phyloP scores from a whole-genome alignment of 2,329 filamentous ascomycete genomes.

The Cytospora chrysosperma region DNA sequence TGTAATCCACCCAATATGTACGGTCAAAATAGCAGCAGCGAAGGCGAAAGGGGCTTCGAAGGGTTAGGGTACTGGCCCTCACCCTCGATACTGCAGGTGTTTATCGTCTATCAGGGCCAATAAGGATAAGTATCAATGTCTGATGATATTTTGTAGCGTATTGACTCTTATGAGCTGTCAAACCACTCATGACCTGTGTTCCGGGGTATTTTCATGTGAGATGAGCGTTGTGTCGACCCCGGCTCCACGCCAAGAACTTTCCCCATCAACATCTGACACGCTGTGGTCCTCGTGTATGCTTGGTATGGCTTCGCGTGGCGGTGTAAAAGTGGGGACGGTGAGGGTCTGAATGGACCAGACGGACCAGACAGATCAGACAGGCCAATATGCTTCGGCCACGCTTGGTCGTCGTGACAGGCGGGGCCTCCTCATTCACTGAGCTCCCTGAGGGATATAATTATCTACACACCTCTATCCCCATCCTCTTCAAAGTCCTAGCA shows the following conservation, averaged over 20 bases:
- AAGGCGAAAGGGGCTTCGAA: background rate
- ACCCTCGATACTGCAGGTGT: background rate
- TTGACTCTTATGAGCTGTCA: too few relatives aligned
- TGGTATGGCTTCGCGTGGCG: conserved; percentile 15
- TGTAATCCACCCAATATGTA: background rate
- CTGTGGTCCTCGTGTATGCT: conserved; percentile 11
- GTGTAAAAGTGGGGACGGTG: conserved; percentile 15
- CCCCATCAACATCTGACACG: background rate
- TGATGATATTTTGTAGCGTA: too few relatives aligned
- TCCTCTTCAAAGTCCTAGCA: background rate
- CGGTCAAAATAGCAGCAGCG: background rate
- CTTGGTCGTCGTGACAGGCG: conserved; percentile 11
- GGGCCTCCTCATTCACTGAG: conserved; percentile 10
- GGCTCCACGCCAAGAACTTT: background rate
- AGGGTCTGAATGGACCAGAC: background rate
- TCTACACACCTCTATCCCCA: background rate
- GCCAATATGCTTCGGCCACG: conserved; percentile 15
- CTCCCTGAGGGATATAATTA: background rate
- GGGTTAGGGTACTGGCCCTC: background rate
- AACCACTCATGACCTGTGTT: background rate
- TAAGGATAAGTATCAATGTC: background rate
- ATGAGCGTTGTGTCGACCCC: background rate
- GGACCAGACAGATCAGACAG: too few relatives aligned
- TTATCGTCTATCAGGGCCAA: background rate
- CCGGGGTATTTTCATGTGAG: background rate